phyloP scores from a whole-genome alignment of 768 basidiomycete genomes.

The Tubosaeta brunneosetosa region DNA sequence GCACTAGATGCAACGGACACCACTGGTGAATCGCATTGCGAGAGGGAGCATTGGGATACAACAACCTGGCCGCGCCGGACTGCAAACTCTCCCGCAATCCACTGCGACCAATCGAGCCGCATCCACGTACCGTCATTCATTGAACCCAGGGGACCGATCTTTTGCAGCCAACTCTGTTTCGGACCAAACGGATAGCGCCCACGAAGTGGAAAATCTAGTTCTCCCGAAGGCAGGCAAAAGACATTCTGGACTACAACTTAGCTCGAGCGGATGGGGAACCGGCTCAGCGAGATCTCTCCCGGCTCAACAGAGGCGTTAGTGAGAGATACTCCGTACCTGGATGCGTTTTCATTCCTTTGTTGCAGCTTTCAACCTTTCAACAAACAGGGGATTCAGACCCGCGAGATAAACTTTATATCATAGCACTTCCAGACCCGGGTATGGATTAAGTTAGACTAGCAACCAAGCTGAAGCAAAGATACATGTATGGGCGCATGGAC shows the following conservation, averaged over 20 bases:
- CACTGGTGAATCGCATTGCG: conserved; percentile 48
- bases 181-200: conserved; percentile 61
- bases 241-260: conserved; percentile 15
- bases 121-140: conserved; percentile 41
- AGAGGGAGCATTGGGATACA: conserved; percentile 31
- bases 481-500: conserved; percentile 17
- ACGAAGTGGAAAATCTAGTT: conserved; percentile 70
- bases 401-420: conserved; percentile 24
- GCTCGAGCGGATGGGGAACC: conserved; percentile 37
- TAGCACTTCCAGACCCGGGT: not conserved
- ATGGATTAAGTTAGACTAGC: conserved; percentile 16
- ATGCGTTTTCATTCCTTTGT: not conserved
- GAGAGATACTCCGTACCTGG: not conserved
- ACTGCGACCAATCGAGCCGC: conserved; percentile 17
- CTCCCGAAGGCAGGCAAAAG: conserved; percentile 26
- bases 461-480: conserved; percentile 15
- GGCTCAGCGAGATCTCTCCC: conserved; percentile 21
- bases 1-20: conserved; percentile 64
- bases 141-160: conserved; percentile 35
- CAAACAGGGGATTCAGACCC: conserved; percentile 46
- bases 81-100: conserved; percentile 25
- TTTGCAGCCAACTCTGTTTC: conserved; percentile 45
- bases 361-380: conserved; percentile 42
- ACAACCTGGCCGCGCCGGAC: conserved; percentile 27
- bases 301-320: conserved; percentile 27